A percentile compares a stretch with the other conserved stretches of the same genome.
Conservation (phyloP, 1,284 basidiomycete genomes). For the Bondarzewia mesenterica region DNA sequence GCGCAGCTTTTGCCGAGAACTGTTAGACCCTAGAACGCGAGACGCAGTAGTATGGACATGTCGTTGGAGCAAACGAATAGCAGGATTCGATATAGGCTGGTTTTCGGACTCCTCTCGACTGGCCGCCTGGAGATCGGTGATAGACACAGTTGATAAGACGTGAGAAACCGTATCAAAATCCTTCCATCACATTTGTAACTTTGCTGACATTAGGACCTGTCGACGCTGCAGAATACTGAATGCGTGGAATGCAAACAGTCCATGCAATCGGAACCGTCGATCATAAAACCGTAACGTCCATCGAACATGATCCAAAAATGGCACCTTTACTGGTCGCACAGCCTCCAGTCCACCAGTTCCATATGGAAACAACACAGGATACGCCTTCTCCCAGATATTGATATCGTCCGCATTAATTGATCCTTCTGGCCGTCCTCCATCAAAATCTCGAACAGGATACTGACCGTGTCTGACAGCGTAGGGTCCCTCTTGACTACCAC, state of each 20-base stretch:
- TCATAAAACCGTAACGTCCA: slow-evolving; percentile 31
- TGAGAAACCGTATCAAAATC: slow-evolving; percentile 9
- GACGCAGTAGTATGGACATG: slow-evolving; percentile 10
- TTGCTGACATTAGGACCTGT: slow-evolving; percentile 10
- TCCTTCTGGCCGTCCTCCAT: too few relatives aligned
- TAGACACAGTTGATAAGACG: slow-evolving; percentile 8
- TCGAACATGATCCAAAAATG: slow-evolving; percentile 23
- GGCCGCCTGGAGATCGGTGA: slow-evolving; percentile 8
- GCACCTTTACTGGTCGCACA: slow-evolving; percentile 11
- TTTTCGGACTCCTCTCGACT: slow-evolving; percentile 9
- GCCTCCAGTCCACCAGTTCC: slow-evolving; percentile 27
- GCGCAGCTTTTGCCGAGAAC: slow-evolving; percentile 3
- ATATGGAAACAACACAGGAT: background rate
- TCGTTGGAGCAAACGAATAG: slow-evolving; percentile 6
- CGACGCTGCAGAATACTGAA: slow-evolving; percentile 26
- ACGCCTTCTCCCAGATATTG: background rate
- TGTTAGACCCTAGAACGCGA: slow-evolving; percentile 10
- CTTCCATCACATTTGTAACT: slow-evolving; percentile 9
- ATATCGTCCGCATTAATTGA: too few relatives aligned
- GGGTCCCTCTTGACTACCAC: too few relatives aligned
- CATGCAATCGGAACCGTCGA: slow-evolving; percentile 22
- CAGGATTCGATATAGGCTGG: slow-evolving; percentile 9
- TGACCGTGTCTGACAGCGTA: too few relatives aligned
- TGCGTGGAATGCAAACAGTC: slow-evolving; percentile 24
- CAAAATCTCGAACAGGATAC: too few relatives aligned